Evolutionary conservation across 108 stramenopile genomes (phyloP), one percentile per base, ranked within the genome.

Genomic region (Chaetoceros muelleri): DNA sequence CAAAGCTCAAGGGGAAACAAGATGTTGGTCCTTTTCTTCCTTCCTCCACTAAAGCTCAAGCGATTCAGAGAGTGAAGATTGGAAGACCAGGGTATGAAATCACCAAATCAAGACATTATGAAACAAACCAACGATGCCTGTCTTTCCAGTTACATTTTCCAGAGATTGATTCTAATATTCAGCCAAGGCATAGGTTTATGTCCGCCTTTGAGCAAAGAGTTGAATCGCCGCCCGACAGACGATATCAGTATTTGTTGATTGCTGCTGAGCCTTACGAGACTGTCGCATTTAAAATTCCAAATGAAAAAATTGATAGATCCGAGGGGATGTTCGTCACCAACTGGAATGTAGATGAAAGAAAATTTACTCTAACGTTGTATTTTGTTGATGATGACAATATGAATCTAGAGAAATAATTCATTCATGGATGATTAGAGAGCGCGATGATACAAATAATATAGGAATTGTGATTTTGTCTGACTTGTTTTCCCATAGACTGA

Each of bases 141-240:
- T 74, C 81, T 24, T 99, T 99, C 71, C 91, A 96, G 64, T 64
- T 99, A 59, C 82, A 84, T 61, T 99, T 92, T 76, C 96, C 97
- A 3, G 95, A 99, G 58, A 84, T 95, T 30, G 93, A 90, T 21
- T 82, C 82, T 20, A 90, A 74, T 44, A 53, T 76, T 16, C 96
- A 96, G 70, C 99, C 99, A n/a, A 80, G 97, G 24, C 96, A 98
- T 80, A 87, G 99, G 29, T 98, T 99, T 81, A 99, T 99, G 99
- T 84, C 81, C 34, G 94, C 99, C 50, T 99, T 89, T 79, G 97
- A 98, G 77, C 99, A 99, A 75, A 64, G 79, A 46, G 90, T 97
- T 29, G 99, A 98, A 50, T 74, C 78, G 7, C 95, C 96, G 0
- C 93, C 96, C 0, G 96, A 98, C 76, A 85, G 89, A 53, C 72